Base-by-base conservation (phyloP, 2,329 filamentous ascomycete species). In the Elsinoe fawcettii region DNA sequence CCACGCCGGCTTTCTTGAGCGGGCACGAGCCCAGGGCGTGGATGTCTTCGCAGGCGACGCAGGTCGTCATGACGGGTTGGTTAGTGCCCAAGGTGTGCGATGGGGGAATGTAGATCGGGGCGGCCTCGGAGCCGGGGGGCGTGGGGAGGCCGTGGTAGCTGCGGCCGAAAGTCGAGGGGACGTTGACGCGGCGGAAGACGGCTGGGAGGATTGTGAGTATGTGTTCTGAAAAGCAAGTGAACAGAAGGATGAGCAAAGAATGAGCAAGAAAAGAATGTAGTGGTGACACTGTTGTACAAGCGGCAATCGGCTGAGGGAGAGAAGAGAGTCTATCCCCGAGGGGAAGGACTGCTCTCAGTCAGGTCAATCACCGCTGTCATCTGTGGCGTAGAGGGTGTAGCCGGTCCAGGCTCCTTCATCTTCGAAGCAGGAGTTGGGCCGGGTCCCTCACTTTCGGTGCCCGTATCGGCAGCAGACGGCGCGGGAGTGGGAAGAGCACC, bases 21-120 rank as follows among this genome's bases (percentile, higher is more conserved):
- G 79, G 79, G 64, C 85, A 88, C 41, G 75, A 74, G n/a, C 83
- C 84, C 11, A 71, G 66, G 1, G 73, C 67, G 66, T 87, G 85
- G n/a, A 64, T 59, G 20, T 73, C 70, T 36, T 69, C 68, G 67
- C 84, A 87, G 11, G 78, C 80, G 1, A 73, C 66, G 63, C 85
- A 87, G 18, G 65, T 36, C 5, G 34, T 64, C 46, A 69, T 60
- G 30, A 63, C 61, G 55, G 63, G 60, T 47, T 65, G 59, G 37
- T 61, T 18, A 32, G 43, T 56, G 36, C 32, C 58, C 1, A 37
- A 41, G 44, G 59, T 56, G 32, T 49, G 55, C 3, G 37, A 53
- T 5, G 27, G 18, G 2, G 36, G 16, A 5, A 23, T n/a, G 18
- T 49, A 25, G 51, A 16, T 23, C 47, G 23, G 49, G 47, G 34